These are phyloP conservation scores for Epichloe bromicola DNA, from an alignment of 2,329 filamentous ascomycete species.

Conservation along the genomic window DNA sequence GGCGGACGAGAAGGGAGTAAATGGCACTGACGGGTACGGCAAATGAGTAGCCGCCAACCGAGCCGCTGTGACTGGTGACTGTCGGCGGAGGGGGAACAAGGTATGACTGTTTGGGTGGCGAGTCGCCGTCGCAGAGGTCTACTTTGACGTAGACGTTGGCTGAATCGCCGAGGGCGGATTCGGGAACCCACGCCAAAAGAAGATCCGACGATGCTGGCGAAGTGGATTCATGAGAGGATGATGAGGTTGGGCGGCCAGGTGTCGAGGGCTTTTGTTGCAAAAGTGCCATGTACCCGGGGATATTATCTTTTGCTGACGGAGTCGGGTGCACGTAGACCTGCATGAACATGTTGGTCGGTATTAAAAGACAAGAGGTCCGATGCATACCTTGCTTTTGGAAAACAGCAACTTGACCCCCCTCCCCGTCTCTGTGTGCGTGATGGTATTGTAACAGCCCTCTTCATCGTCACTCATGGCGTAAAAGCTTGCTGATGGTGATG, in stretches of 20 bases:
- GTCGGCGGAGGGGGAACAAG: conserved; percentile 87
- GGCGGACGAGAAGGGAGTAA: conserved; percentile 79
- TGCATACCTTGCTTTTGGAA: conserved; percentile 82
- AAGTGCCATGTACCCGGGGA: conserved; percentile 83
- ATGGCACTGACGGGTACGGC: conserved; percentile 81
- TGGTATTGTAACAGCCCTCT: conserved; percentile 88
- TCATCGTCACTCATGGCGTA: conserved; percentile 86
- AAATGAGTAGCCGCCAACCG: conserved; percentile 75
- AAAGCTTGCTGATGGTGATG: conserved; percentile 10
- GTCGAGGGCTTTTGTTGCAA: conserved; percentile 67
- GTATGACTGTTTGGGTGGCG: conserved; percentile 72
- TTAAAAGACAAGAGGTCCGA: not conserved
- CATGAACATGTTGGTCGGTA: not conserved
- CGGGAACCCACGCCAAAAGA: conserved; percentile 85
- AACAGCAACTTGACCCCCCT: conserved; percentile 86
- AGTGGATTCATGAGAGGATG: conserved; percentile 20
- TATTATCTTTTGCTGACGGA: conserved; percentile 88
- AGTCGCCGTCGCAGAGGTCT: conserved; percentile 69
- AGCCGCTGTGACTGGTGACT: conserved; percentile 59
- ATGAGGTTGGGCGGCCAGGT: conserved; percentile 24
- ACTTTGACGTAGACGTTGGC: conserved; percentile 91
- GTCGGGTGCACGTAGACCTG: conserved; percentile 94
- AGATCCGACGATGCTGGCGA: conserved; percentile 54
- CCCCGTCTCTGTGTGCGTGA: conserved; percentile 64
- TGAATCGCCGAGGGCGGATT: conserved; percentile 73